These are phyloP conservation scores for Aspergillus nomiae DNA, from an alignment of 2,329 filamentous ascomycete genomes.

Conservation along the genomic window DNA sequence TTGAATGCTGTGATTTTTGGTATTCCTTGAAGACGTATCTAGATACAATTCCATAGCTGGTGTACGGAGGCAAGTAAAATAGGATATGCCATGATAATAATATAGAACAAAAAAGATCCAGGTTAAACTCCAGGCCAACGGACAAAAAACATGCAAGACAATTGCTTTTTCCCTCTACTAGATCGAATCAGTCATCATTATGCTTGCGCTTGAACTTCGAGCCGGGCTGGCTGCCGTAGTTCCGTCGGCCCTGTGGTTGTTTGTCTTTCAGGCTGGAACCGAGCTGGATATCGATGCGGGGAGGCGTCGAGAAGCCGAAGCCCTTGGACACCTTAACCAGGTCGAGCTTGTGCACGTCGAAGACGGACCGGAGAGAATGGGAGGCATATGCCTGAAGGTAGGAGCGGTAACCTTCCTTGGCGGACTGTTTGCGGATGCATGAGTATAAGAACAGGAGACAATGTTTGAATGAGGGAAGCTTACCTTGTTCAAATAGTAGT, in stretches of 20 bases:
- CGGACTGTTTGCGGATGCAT: conserved; percentile 47
- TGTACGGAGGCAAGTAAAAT: not conserved
- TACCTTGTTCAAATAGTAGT: conserved; percentile 95
- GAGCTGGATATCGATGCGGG: conserved; percentile 75
- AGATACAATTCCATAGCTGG: not conserved
- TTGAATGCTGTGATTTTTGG: not conserved
- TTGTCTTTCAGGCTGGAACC: conserved; percentile 76
- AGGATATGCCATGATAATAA: conserved; percentile 1
- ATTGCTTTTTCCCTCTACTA: conserved; percentile 10
- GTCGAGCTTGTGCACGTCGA: conserved; percentile 80
- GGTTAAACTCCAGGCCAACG: conserved; percentile 17
- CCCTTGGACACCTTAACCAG: conserved; percentile 81
- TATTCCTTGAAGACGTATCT: not conserved
- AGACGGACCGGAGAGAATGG: conserved; percentile 79
- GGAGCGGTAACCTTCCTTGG: conserved; percentile 75
- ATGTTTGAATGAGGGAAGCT: conserved; percentile 18
- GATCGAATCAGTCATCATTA: conserved; percentile 30
- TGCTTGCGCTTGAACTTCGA: conserved; percentile 57
- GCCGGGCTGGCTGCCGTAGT: conserved; percentile 75
- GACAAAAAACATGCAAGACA: conserved; percentile 9
- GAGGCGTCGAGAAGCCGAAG: conserved; percentile 77
- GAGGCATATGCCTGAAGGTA: conserved; percentile 95
- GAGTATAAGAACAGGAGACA: not conserved
- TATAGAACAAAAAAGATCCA: conserved; percentile 3
- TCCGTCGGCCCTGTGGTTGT: conserved; percentile 59